A percentile compares a stretch with the other conserved stretches of the same genome.
These are phyloP conservation scores for Leptomonas pyrrhocoris DNA, from an alignment of 208 protist genomes.

Conservation along the genomic window DNA sequence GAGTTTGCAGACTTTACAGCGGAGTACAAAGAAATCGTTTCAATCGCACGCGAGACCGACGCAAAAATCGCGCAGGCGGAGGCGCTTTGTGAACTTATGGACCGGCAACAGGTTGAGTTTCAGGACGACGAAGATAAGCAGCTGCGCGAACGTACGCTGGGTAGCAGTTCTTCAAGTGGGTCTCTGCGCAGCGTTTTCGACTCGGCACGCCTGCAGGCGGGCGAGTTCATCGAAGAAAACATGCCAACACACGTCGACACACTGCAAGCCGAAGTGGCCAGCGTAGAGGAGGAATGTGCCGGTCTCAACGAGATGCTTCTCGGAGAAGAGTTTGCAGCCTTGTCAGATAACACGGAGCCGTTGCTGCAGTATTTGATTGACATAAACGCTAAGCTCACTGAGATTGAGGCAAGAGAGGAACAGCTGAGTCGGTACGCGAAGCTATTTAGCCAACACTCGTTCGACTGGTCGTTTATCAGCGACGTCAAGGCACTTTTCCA, in stretches of 20 bases:
- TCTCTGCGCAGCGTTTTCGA: conserved; percentile 88
- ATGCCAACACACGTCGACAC: conserved; percentile 72
- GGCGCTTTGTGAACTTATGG: conserved; percentile 90
- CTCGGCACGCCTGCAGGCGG: conserved; percentile 78
- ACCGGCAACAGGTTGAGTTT: conserved; percentile 89
- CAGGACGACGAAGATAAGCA: conserved; percentile 90
- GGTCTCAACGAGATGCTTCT: conserved; percentile 85
- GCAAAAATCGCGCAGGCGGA: conserved; percentile 80
- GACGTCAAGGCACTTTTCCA: conserved; percentile 67
- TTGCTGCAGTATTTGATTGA: conserved; percentile 87
- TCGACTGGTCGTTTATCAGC: conserved; percentile 84
- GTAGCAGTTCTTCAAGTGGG: conserved; percentile 50
- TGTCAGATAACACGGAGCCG: conserved; percentile 82
- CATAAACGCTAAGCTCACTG: conserved; percentile 74
- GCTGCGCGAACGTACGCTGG: conserved; percentile 88
- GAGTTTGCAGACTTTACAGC: conserved; percentile 90
- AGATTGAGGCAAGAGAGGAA: conserved; percentile 71
- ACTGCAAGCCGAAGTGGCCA: conserved; percentile 70
- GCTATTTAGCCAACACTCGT: conserved; percentile 76
- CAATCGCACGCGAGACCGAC: conserved; percentile 53
- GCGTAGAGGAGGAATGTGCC: conserved; percentile 87
- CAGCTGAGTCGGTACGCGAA: conserved; percentile 84
- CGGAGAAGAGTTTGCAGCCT: conserved; percentile 83
- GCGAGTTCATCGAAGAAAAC: conserved; percentile 90
- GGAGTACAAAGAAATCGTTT: conserved; percentile 82